These are phyloP conservation scores for Xerocomus spinulosus DNA, from an alignment of 768 basidiomycete genomes.

Conservation along the genomic window DNA sequence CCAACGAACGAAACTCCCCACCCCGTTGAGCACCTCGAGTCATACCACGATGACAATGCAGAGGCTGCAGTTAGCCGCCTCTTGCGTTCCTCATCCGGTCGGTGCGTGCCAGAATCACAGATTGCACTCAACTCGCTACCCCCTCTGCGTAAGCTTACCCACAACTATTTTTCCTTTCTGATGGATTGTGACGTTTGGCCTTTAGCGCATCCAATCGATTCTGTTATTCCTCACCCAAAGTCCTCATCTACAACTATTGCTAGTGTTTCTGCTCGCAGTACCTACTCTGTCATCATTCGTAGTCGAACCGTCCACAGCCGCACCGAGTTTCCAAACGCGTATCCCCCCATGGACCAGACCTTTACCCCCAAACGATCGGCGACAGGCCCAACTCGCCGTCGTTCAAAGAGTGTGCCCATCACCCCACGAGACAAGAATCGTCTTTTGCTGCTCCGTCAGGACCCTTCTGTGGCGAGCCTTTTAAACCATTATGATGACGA, in stretches of 20 bases:
- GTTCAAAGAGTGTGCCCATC: slow-evolving; percentile 34
- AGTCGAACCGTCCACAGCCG: slow-evolving; percentile 54
- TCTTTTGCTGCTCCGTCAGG: slow-evolving; percentile 57
- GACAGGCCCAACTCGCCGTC: slow-evolving; percentile 27
- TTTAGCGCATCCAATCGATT: slow-evolving; percentile 65
- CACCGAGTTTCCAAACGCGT: slow-evolving; percentile 64
- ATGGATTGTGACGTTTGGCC: not conserved
- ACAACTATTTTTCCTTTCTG: not conserved
- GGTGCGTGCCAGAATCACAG: slow-evolving; percentile 54
- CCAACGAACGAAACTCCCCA: slow-evolving; percentile 27
- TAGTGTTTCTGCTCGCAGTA: slow-evolving; percentile 51
- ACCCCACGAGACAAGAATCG: slow-evolving; percentile 48
- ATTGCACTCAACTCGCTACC: slow-evolving; percentile 55
- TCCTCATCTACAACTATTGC: slow-evolving; percentile 51
- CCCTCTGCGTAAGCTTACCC: slow-evolving; percentile 59
- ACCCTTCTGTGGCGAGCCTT: slow-evolving; percentile 75
- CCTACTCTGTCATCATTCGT: slow-evolving; percentile 71
- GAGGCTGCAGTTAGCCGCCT: slow-evolving; percentile 45
- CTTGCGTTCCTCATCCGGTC: slow-evolving; percentile 68
- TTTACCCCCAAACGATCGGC: slow-evolving; percentile 25
- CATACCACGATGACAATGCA: slow-evolving; percentile 38
- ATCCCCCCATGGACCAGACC: slow-evolving; percentile 36
- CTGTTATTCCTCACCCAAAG: slow-evolving; percentile 45
- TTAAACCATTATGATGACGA: slow-evolving; percentile 70
- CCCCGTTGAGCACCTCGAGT: slow-evolving; percentile 16